Conservation (phyloP, 163 green algal genomes). For the Chlamydomonas reinhardtii region DNA sequence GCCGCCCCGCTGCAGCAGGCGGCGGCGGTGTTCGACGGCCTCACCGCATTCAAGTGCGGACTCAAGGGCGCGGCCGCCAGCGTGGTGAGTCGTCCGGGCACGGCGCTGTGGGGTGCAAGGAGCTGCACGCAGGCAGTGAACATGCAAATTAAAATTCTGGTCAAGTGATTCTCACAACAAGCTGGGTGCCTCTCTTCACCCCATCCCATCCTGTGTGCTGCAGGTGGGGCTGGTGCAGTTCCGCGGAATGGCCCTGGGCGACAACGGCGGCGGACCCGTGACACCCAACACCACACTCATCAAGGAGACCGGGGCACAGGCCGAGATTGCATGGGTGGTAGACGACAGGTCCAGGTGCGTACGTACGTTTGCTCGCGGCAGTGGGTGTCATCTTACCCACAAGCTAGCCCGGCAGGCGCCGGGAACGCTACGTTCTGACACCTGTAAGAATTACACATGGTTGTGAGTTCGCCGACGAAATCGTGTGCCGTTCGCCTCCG, state of each 20-base stretch:
- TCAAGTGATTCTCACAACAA: not conserved
- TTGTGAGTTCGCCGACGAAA: too few species aligned
- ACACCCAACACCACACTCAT: not conserved
- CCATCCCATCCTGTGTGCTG: too few species aligned
- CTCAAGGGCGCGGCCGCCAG: slow-evolving; percentile 70
- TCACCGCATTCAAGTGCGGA: slow-evolving; percentile 70
- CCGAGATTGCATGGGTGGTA: slow-evolving; percentile 1
- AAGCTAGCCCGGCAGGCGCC: too few species aligned
- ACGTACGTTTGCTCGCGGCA: too few species aligned
- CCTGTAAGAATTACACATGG: too few species aligned
- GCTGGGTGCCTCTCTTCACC: too few species aligned
- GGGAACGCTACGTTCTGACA: too few species aligned
- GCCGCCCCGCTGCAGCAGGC: not conserved
- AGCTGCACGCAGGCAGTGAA: too few species aligned
- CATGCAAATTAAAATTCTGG: too few species aligned
- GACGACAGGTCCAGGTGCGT: not conserved
- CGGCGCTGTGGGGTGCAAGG: too few species aligned
- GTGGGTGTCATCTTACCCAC: too few species aligned
- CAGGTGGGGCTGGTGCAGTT: slow-evolving; percentile 63
- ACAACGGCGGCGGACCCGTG: slow-evolving; percentile 43
- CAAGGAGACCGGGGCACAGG: slow-evolving; percentile 45
- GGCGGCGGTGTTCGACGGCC: slow-evolving; percentile 68
- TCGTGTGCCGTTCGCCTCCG: not conserved
- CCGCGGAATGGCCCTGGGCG: slow-evolving; percentile 57
- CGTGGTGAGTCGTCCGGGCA: slow-evolving; percentile 50